phyloP scores from a whole-genome alignment of 768 basidiomycete genomes.

The Suillus brevipes region DNA sequence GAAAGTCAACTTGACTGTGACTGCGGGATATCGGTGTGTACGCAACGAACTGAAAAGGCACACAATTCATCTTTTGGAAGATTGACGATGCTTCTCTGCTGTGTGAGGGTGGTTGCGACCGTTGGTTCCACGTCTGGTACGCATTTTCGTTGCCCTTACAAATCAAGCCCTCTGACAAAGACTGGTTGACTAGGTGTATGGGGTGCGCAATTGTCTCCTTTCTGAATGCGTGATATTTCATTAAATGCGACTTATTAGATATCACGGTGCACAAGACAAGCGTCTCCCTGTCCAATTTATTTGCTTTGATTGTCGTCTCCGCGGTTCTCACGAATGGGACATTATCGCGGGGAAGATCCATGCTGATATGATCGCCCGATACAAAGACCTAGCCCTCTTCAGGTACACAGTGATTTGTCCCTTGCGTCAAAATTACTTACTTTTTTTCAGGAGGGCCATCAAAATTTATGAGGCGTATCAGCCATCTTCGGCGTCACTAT shows the following conservation, averaged over 20 bases:
- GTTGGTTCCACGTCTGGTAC: constrained; percentile 79
- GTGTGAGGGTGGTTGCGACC: constrained; percentile 73
- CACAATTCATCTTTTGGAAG: constrained; percentile 31
- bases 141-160: constrained; percentile 18
- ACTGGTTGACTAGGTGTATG: constrained; percentile 35
- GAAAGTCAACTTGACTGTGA: constrained; percentile 62
- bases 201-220: constrained; percentile 26
- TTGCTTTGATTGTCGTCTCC: constrained; percentile 78
- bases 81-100: constrained; percentile 54
- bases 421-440: constrained; percentile 3
- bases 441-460: constrained; percentile 56
- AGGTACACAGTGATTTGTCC: constrained; percentile 42
- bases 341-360: constrained; percentile 62
- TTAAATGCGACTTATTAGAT: constrained; percentile 39
- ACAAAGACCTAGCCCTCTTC: constrained; percentile 68
- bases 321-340: constrained; percentile 66
- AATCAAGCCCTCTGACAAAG: neutral
- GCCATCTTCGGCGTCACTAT: constrained; percentile 47
- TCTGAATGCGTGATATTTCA: neutral
- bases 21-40: constrained; percentile 59
- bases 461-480: constrained; percentile 60
- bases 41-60: neutral
- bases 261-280: constrained; percentile 56
- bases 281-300: constrained; percentile 61
- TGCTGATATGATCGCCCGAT: constrained; percentile 57